Evolutionary conservation across 805 yeast genomes (phyloP).

Genomic region (Metschnikowia corniflorae): DNA sequence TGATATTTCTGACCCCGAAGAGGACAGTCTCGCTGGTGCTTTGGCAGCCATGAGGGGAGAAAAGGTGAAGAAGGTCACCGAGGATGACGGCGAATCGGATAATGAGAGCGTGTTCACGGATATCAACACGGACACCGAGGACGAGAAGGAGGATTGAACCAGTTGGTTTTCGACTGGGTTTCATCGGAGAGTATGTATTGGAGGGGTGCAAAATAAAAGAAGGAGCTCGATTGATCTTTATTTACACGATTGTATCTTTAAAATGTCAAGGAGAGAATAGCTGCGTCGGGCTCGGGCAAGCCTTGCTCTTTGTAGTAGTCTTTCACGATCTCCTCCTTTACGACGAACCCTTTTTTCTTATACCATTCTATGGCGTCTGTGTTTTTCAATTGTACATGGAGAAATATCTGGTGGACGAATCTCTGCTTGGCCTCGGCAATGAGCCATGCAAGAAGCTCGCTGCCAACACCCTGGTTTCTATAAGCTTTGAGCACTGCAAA

Average conservation of each 20-base stretch:
- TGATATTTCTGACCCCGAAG: slow-evolving; percentile 67
- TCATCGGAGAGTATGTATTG: no score
- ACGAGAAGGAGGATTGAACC: slow-evolving; percentile 29
- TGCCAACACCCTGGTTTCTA: slow-evolving; percentile 59
- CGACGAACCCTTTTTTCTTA: slow-evolving; percentile 44
- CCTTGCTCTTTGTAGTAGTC: slow-evolving; percentile 49
- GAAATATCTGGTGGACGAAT: slow-evolving; percentile 49
- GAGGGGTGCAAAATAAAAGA: no score
- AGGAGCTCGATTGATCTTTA: no score
- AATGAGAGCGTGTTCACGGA: slow-evolving; percentile 42
- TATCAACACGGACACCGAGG: slow-evolving; percentile 41
- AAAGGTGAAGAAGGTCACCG: slow-evolving; percentile 40
- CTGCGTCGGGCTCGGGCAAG: slow-evolving; percentile 48
- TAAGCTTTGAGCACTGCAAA: slow-evolving; percentile 67
- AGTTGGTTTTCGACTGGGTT: no score
- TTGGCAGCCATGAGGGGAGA: slow-evolving; percentile 67
- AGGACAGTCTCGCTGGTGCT: slow-evolving; percentile 73
- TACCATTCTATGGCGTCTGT: slow-evolving; percentile 49
- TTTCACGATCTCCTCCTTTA: slow-evolving; percentile 30
- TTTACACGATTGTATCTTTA: slow-evolving; percentile 10
- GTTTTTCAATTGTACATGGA: slow-evolving; percentile 51
- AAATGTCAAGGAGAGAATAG: slow-evolving; percentile 30
- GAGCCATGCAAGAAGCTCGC: slow-evolving; percentile 52
- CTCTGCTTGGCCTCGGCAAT: slow-evolving; percentile 52
- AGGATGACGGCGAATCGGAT: slow-evolving; percentile 37